These are phyloP conservation scores for Sporisorium scitamineum DNA, from an alignment of 1,284 basidiomycete genomes.

Conservation along the genomic window DNA sequence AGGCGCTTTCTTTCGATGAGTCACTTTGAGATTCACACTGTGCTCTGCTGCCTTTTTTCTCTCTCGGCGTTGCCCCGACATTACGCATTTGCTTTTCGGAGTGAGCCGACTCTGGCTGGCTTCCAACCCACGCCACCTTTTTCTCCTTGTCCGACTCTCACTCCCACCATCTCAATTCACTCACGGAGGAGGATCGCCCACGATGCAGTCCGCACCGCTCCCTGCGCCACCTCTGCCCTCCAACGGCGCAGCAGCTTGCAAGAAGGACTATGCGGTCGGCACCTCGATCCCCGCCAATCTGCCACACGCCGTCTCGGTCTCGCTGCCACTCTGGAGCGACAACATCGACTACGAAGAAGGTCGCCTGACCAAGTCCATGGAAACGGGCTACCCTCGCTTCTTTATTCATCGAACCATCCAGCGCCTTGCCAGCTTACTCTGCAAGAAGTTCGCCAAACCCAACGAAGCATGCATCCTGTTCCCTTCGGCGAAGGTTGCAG, in stretches of 20 bases:
- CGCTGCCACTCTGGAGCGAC: conserved; percentile 92
- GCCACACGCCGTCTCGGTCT: conserved; percentile 93
- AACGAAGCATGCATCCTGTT: conserved; percentile 60
- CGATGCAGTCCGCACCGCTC: conserved; percentile 31
- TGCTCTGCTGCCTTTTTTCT: neutral
- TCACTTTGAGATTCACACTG: neutral
- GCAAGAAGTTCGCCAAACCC: conserved; percentile 53
- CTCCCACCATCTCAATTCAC: neutral
- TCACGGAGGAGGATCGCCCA: neutral
- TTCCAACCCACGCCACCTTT: neutral
- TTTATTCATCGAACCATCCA: conserved; percentile 90
- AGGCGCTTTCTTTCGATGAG: neutral
- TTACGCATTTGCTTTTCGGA: neutral
- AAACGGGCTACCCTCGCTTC: conserved; percentile 95
- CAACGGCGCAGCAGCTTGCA: conserved; percentile 16
- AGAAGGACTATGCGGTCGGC: conserved; percentile 49
- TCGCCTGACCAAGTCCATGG: conserved; percentile 83
- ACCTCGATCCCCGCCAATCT: conserved; percentile 69
- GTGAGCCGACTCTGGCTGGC: neutral
- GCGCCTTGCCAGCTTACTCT: conserved; percentile 71
- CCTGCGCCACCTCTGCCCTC: conserved; percentile 21
- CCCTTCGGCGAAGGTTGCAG: conserved; percentile 56
- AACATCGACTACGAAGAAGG: conserved; percentile 95
- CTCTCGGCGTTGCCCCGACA: neutral
- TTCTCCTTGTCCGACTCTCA: neutral